These are phyloP conservation scores for Aspergillus oerlinghausenensis DNA, from an alignment of 2,329 filamentous ascomycete genomes.

Conservation along the genomic window DNA sequence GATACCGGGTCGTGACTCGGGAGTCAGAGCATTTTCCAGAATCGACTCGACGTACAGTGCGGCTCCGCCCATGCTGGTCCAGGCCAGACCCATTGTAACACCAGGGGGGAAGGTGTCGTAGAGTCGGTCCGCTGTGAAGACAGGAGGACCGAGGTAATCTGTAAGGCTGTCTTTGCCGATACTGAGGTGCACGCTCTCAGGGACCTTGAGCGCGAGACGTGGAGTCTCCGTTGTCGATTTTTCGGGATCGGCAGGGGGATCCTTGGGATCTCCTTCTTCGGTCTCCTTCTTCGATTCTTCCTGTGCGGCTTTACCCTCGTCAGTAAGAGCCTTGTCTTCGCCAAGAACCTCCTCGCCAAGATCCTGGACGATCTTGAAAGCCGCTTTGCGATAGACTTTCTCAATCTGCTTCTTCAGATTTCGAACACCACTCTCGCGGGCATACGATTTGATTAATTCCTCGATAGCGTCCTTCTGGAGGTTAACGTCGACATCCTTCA, in stretches of 20 bases:
- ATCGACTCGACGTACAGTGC: conserved; percentile 98
- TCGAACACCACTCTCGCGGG: conserved; percentile 91
- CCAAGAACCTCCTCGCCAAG: conserved; percentile 78
- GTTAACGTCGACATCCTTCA: conserved; percentile 87
- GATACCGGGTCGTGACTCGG: conserved; percentile 69
- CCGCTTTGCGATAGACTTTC: conserved; percentile 96
- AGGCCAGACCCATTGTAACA: conserved; percentile 95
- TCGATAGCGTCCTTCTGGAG: conserved; percentile 83
- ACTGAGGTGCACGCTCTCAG: conserved; percentile 76
- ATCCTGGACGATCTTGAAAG: conserved; percentile 93
- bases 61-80: conserved; percentile 95
- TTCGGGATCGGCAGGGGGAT: conserved; percentile 49
- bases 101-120: conserved; percentile 92
- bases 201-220: conserved; percentile 73
- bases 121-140: conserved; percentile 91
- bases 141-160: conserved; percentile 91
- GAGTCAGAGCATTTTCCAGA: conserved; percentile 73
- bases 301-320: conserved; percentile 75
- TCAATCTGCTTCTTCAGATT: conserved; percentile 99
- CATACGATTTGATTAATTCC: conserved; percentile 98
- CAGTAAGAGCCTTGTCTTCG: conserved; percentile 76
- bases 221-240: conserved; percentile 52
- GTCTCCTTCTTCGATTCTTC: conserved; percentile 55
- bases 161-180: conserved; percentile 89
- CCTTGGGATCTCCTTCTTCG: conserved; percentile 58